Evolutionary conservation across 306 rosid species (phyloP), one percentile per base, ranked within the genome.

Genomic region (Calophaca sinica): DNA sequence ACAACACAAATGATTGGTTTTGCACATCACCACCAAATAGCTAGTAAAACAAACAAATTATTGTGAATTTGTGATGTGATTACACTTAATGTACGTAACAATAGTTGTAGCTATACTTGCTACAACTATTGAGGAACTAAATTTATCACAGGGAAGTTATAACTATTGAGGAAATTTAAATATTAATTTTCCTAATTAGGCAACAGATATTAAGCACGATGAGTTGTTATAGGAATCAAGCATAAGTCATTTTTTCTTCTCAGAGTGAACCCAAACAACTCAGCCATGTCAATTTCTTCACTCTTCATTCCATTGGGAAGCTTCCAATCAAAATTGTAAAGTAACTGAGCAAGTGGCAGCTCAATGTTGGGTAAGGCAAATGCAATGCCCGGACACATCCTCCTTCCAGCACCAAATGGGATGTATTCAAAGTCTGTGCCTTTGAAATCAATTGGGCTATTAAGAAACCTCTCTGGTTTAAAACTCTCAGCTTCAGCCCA

Each of bases 401-500:
- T 64, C 38, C 70, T 64, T 41, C 51, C 52, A 4, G 20, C 51
- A 20, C 70, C 70, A 64, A 64, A 82, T 41, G 57, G 7, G 46
- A 33, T 9, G n/a, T 9, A 45, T 45, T 45, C 79, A 82, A 42
- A 82, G 20, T 82, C 45, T 2, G 46, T 50, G 32, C 86, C 86
- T 50, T 2, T 66, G 1, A 48, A 71, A 66, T 77, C 82, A 49
- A 83, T 7, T 3, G 75, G 2, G 7, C 26, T 74, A 57, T 62
- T 41, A 9, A 50, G 2, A 31, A 78, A 82, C 26, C 82, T 82
- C 38, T 82, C 80, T 4, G 86, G 84, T 6, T 52, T 74, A 35
- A 83, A 83, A 50, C 11, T 38, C 11, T 79, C 82, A 5, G 78
- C 72, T 36, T 85, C 64, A 44, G 3, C 72, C 82, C 88, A 85